A percentile compares a stretch with the other conserved stretches of the same genome.
Evolutionary conservation across 495 filamentous ascomycete genomes (phyloP).

Genomic region (Halenospora varia): DNA sequence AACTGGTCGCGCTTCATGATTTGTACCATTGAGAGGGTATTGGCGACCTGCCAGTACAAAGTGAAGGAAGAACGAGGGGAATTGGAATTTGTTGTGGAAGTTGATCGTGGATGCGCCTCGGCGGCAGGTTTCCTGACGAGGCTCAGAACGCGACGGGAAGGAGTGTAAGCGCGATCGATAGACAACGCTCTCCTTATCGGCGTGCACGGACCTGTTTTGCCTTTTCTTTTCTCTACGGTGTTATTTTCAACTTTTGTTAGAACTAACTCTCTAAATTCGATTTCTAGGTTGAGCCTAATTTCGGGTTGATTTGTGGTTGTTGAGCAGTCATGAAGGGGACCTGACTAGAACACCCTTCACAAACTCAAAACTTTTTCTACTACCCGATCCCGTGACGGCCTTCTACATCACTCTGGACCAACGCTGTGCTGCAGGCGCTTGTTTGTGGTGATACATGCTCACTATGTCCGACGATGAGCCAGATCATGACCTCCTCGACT

Average conservation of each 20-base stretch:
- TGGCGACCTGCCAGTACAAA: background rate
- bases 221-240: background rate
- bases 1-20: slow-evolving; percentile 52
- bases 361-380: background rate
- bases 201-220: background rate
- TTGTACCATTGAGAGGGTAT: slow-evolving; percentile 6
- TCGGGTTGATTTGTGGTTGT: background rate
- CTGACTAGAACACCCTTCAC: background rate
- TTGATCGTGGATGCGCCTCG: background rate
- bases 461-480: slow-evolving; percentile 85
- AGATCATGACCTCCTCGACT: slow-evolving; percentile 81
- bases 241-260: background rate
- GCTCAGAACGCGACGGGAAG: background rate
- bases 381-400: background rate
- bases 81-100: background rate
- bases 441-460: too few relatives aligned
- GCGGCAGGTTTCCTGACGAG: slow-evolving; percentile 2
- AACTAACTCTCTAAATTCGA: too few relatives aligned
- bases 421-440: too few relatives aligned
- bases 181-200: background rate
- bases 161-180: background rate
- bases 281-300: background rate
- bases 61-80: background rate
- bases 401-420: too few relatives aligned
- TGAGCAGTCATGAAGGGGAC: background rate